These are phyloP conservation scores for Eucalyptus pauciflora DNA, from an alignment of 345 rosid genomes.

Conservation along the genomic window DNA sequence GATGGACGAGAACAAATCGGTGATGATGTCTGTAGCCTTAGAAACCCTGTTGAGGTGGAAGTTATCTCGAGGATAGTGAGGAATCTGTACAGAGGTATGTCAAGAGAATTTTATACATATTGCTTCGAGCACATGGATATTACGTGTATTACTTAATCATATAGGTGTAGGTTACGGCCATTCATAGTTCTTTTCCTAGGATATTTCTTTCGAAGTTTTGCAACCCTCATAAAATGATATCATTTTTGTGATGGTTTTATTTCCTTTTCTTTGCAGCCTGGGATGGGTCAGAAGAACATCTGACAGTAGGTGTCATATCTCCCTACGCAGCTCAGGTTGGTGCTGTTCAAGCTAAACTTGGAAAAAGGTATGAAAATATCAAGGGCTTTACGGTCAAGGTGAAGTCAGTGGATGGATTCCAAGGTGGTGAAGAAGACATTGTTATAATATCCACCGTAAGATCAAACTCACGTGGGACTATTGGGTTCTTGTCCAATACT, in stretches of 20 bases:
- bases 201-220: not conserved
- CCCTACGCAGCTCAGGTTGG: conserved; percentile 8
- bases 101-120: not conserved
- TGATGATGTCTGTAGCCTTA: not conserved
- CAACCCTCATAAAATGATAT: not conserved
- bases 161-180: not conserved
- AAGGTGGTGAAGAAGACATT: conserved; percentile 15
- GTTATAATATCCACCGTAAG: conserved; percentile 13
- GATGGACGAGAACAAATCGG: not conserved
- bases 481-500: conserved; percentile 5
- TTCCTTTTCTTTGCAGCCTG: conserved; percentile 6
- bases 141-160: not conserved
- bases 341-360: conserved; percentile 5
- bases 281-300: not conserved
- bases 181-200: not conserved
- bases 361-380: not conserved
- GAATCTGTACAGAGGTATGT: not conserved
- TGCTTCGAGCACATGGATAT: not conserved
- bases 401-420: conserved; percentile 6
- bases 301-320: conserved; percentile 6
- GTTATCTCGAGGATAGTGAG: not conserved
- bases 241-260: not conserved
- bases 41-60: not conserved
- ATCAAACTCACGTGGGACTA: not conserved
- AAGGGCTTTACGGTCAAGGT: conserved; percentile 12